Conservation (phyloP, 495 filamentous ascomycete genomes). For the Daldinia grandis region DNA sequence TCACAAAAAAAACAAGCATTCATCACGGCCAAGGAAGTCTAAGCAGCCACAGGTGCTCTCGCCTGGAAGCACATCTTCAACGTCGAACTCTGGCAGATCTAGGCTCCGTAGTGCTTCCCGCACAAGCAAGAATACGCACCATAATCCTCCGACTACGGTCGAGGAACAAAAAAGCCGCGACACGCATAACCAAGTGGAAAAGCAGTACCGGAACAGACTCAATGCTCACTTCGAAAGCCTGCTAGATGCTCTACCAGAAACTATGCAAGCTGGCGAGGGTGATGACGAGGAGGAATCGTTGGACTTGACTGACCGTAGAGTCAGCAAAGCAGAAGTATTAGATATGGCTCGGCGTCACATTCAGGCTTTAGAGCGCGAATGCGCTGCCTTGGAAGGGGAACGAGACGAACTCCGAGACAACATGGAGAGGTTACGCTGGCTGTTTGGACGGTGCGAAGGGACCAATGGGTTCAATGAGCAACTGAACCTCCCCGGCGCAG, state of each 20-base stretch:
- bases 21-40: constrained; percentile 22
- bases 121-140: constrained; percentile 51
- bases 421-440: constrained; percentile 45
- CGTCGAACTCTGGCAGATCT: constrained; percentile 34
- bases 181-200: constrained; percentile 59
- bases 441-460: constrained; percentile 43
- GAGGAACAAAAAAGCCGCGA: constrained; percentile 53
- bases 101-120: constrained; percentile 54
- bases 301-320: constrained; percentile 47
- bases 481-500: constrained; percentile 21
- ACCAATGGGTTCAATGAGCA: constrained; percentile 22
- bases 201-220: constrained; percentile 59
- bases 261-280: constrained; percentile 38
- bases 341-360: constrained; percentile 57
- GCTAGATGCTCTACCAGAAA: constrained; percentile 53
- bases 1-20: constrained; percentile 34
- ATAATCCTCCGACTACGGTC: constrained; percentile 45
- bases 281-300: constrained; percentile 39
- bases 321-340: constrained; percentile 59
- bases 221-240: constrained; percentile 58
- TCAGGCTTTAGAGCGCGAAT: constrained; percentile 49
- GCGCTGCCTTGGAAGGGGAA: constrained; percentile 48
- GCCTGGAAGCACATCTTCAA: constrained; percentile 34
- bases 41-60: constrained; percentile 34
- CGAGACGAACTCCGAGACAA: constrained; percentile 45